phyloP scores from a whole-genome alignment of 2,329 filamentous ascomycete species.

The Fusarium decemcellulare region DNA sequence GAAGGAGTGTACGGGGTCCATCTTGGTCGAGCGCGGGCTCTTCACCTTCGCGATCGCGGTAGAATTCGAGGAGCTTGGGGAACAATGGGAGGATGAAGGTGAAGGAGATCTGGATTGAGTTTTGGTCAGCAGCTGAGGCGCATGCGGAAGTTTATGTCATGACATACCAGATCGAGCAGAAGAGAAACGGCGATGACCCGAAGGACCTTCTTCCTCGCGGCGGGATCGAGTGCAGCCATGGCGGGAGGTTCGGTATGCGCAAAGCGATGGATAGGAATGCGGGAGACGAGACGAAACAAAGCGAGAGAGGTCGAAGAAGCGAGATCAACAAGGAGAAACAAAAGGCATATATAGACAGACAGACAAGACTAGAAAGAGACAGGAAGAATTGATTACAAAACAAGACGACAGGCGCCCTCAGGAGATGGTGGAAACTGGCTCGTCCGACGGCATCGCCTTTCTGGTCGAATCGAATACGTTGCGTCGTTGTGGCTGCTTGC shows the following conservation, averaged over 20 bases:
- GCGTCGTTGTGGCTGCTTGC: slow-evolving; percentile 34
- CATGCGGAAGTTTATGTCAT: not conserved
- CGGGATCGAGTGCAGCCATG: slow-evolving; percentile 65
- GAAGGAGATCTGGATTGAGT: slow-evolving; percentile 84
- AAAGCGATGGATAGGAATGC: slow-evolving; percentile 8
- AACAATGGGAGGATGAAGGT: slow-evolving; percentile 98
- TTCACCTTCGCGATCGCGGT: slow-evolving; percentile 84
- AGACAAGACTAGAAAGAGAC: slow-evolving; percentile 4
- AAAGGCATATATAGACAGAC: not conserved
- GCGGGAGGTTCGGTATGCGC: slow-evolving; percentile 14
- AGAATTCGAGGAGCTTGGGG: slow-evolving; percentile 95
- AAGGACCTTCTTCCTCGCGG: slow-evolving; percentile 83
- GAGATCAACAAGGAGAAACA: slow-evolving; percentile 5
- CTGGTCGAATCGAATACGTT: slow-evolving; percentile 31
- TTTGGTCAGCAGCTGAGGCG: slow-evolving; percentile 12
- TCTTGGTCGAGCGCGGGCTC: slow-evolving; percentile 57
- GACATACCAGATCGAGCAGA: slow-evolving; percentile 84
- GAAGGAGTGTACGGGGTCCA: slow-evolving; percentile 76
- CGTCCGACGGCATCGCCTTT: slow-evolving; percentile 34
- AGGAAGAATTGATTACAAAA: slow-evolving; percentile 16
- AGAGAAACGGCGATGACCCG: slow-evolving; percentile 91
- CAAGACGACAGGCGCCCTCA: slow-evolving; percentile 21
- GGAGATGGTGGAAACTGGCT: slow-evolving; percentile 41
- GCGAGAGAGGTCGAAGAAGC: not conserved
- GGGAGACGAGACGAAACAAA: not conserved